A percentile compares a stretch with the other conserved stretches of the same genome.
Evolutionary conservation across 2,329 filamentous ascomycete species (phyloP).

Genomic region (Mycosphaerelloides madeirae): DNA sequence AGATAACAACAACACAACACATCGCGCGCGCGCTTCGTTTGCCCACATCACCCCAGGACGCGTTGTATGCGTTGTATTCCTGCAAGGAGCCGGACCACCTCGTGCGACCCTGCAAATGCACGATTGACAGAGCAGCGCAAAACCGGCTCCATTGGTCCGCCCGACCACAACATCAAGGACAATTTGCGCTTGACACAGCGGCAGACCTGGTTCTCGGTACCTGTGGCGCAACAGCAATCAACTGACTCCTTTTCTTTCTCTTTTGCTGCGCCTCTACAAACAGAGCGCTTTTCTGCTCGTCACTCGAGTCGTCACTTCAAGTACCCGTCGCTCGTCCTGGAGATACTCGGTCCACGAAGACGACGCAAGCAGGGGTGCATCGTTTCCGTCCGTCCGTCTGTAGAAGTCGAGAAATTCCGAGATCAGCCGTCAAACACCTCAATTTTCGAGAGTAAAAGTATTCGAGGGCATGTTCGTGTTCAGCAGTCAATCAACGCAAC

Average conservation of each 20-base stretch:
- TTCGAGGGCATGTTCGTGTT: too few relatives aligned
- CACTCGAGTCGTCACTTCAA: too few relatives aligned
- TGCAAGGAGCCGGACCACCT: conserved; percentile 23
- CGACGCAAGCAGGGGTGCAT: too few relatives aligned
- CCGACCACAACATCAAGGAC: conserved; percentile 15
- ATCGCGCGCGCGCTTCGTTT: conserved; percentile 9
- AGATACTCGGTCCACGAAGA: conserved; percentile 5
- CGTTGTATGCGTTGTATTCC: conserved; percentile 19
- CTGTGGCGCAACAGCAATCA: conserved; percentile 12
- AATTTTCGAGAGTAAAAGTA: too few relatives aligned
- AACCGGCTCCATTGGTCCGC: conserved; percentile 4
- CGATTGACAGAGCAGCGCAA: conserved; percentile 12
- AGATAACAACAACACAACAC: neutral
- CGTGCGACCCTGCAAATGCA: conserved; percentile 14
- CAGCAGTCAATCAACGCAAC: too few relatives aligned
- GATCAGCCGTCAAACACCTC: too few relatives aligned
- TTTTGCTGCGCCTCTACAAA: conserved; percentile 12
- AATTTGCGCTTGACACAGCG: neutral
- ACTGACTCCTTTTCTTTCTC: conserved; percentile 5
- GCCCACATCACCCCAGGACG: conserved; percentile 16
- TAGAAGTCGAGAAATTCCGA: too few relatives aligned
- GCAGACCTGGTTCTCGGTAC: conserved; percentile 20
- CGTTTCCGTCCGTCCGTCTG: too few relatives aligned
- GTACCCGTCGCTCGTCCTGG: neutral
- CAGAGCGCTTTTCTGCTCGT: conserved; percentile 10